These are phyloP conservation scores for Solanum lycopersicoides DNA, from an alignment of 257 asterid species.

Conservation along the genomic window DNA sequence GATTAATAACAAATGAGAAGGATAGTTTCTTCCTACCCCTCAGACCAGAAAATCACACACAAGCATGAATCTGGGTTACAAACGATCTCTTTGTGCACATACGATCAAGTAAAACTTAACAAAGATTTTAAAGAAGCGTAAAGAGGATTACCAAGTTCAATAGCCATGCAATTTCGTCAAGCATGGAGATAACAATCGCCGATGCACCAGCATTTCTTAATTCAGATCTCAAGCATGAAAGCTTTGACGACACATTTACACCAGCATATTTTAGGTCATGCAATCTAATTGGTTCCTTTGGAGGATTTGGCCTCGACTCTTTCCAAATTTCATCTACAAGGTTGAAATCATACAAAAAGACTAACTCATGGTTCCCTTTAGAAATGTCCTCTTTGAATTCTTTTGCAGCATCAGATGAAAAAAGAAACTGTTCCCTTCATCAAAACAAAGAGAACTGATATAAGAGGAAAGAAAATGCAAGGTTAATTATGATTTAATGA, in stretches of 20 bases:
- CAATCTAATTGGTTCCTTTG: slow-evolving; percentile 53
- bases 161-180: slow-evolving; percentile 97
- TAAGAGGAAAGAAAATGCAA: slow-evolving; percentile 24
- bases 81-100: not conserved
- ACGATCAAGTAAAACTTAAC: not conserved
- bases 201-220: slow-evolving; percentile 65
- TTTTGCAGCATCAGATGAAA: slow-evolving; percentile 91
- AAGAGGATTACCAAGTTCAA: slow-evolving; percentile 73
- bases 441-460: slow-evolving; percentile 41
- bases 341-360: slow-evolving; percentile 65
- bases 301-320: slow-evolving; percentile 72
- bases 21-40: not conserved
- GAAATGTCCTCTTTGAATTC: slow-evolving; percentile 80
- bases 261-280: slow-evolving; percentile 90
- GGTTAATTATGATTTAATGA: not conserved
- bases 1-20: not conserved
- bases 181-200: slow-evolving; percentile 82
- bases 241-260: slow-evolving; percentile 68
- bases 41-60: not conserved
- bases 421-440: slow-evolving; percentile 96
- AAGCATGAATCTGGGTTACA: not conserved
- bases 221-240: slow-evolving; percentile 68
- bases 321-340: slow-evolving; percentile 97
- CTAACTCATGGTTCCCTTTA: slow-evolving; percentile 66
- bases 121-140: not conserved